Evolutionary conservation across 352 stramenopile genomes (phyloP).

Genomic region (Globisporangium camurandrum): DNA sequence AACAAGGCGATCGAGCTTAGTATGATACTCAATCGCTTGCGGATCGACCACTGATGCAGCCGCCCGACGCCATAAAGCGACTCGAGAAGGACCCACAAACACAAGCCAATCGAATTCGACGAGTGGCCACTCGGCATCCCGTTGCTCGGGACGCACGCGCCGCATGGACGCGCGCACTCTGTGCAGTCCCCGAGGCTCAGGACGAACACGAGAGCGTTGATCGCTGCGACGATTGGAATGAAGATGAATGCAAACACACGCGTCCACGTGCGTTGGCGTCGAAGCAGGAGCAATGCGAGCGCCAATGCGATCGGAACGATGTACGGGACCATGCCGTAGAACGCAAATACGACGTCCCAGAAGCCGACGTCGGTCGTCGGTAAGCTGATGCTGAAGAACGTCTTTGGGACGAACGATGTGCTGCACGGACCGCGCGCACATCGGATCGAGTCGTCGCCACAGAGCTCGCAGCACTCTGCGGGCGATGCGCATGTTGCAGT

Average conservation of each 20-base stretch:
- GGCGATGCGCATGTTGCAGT: slow-evolving; percentile 1
- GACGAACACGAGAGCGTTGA: slow-evolving; percentile 34
- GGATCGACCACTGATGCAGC: slow-evolving; percentile 6
- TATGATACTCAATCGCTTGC: slow-evolving; percentile 9
- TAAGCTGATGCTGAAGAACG: slow-evolving; percentile 44
- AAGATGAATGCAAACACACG: slow-evolving; percentile 40
- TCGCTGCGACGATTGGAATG: slow-evolving; percentile 34
- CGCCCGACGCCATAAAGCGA: slow-evolving; percentile 23
- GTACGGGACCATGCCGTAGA: slow-evolving; percentile 56
- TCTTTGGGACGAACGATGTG: slow-evolving; percentile 27
- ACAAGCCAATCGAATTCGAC: slow-evolving; percentile 37
- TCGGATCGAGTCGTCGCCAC: slow-evolving; percentile 32
- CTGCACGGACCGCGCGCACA: slow-evolving; percentile 47
- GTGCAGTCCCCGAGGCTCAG: slow-evolving; percentile 32
- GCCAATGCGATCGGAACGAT: slow-evolving; percentile 28
- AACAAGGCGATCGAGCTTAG: slow-evolving; percentile 25
- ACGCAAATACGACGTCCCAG: slow-evolving; percentile 42
- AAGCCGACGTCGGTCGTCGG: slow-evolving; percentile 27
- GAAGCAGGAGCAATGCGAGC: slow-evolving; percentile 35
- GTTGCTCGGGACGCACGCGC: slow-evolving; percentile 32
- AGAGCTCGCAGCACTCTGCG: slow-evolving; percentile 39
- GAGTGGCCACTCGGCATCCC: slow-evolving; percentile 49
- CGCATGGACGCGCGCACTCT: slow-evolving; percentile 40
- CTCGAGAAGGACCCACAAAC: slow-evolving; percentile 42
- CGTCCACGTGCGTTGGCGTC: slow-evolving; percentile 32